A percentile compares a stretch with the other conserved stretches of the same genome.
phyloP scores from a whole-genome alignment of 2,329 filamentous ascomycete species.

The Venturia oleaginea region DNA sequence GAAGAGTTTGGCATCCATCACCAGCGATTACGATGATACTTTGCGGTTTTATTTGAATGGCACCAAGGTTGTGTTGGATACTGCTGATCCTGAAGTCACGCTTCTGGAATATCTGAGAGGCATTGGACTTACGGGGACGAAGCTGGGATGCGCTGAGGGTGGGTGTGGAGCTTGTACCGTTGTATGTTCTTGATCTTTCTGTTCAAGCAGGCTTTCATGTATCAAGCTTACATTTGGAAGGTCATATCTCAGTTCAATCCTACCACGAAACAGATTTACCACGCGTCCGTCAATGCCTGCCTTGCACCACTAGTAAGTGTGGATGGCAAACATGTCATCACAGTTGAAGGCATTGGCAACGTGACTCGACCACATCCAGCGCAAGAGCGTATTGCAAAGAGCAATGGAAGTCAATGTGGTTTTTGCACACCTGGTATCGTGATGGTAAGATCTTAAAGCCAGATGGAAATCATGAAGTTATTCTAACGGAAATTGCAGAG shows the following conservation, averaged over 20 bases:
- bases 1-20: constrained; percentile 51
- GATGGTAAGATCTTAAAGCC: constrained; percentile 46
- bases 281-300: constrained; percentile 94
- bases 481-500: constrained; percentile 43
- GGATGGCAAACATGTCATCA: constrained; percentile 97
- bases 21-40: constrained; percentile 73
- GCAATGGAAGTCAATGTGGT: constrained; percentile 86
- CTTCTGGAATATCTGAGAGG: constrained; percentile 87
- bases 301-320: constrained; percentile 85
- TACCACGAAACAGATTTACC: constrained; percentile 85
- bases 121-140: constrained; percentile 89
- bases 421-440: constrained; percentile 98
- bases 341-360: constrained; percentile 90
- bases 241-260: constrained; percentile 89
- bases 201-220: background rate
- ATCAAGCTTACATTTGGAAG: constrained; percentile 24
- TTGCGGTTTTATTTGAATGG: constrained; percentile 92
- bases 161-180: constrained; percentile 96
- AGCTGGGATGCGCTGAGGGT: constrained; percentile 92
- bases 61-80: constrained; percentile 75
- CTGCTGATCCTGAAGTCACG: constrained; percentile 84
- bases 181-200: constrained; percentile 35
- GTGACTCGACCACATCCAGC: constrained; percentile 77
- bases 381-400: constrained; percentile 83
- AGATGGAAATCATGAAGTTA: background rate